A percentile compares a stretch with the other conserved stretches of the same genome.
Conservation (phyloP, 805 yeast genomes). For the Cyberlindnera galapagoensis region DNA sequence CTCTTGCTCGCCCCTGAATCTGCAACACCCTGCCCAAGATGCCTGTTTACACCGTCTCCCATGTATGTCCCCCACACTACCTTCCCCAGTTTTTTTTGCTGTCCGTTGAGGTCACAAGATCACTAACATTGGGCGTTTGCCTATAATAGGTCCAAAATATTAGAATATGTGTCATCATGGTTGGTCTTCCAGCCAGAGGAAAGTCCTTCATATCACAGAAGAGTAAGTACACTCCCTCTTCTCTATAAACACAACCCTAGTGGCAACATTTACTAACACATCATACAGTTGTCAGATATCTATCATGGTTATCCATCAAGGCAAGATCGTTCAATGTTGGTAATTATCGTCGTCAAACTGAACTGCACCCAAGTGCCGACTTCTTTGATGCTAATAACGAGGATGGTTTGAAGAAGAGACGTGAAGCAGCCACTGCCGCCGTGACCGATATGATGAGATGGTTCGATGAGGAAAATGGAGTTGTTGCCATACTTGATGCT, state of each 20-base stretch:
- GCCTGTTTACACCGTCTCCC: slow-evolving; percentile 34
- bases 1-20: too few relatives aligned
- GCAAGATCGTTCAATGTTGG: slow-evolving; percentile 91
- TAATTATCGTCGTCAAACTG: slow-evolving; percentile 62
- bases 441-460: slow-evolving; percentile 77
- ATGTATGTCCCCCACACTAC: too few relatives aligned
- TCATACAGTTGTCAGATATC: slow-evolving; percentile 62
- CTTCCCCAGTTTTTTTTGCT: too few relatives aligned
- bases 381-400: slow-evolving; percentile 67
- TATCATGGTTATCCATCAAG: slow-evolving; percentile 85
- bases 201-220: slow-evolving; percentile 93
- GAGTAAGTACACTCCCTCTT: slow-evolving; percentile 31
- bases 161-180: slow-evolving; percentile 82
- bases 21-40: slow-evolving; percentile 16
- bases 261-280: background rate
- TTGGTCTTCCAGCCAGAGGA: slow-evolving; percentile 87
- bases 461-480: slow-evolving; percentile 75
- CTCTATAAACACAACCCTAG: background rate
- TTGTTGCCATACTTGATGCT: slow-evolving; percentile 91
- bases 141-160: slow-evolving; percentile 65
- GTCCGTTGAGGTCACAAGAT: slow-evolving; percentile 1
- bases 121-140: too few relatives aligned
- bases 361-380: slow-evolving; percentile 63
- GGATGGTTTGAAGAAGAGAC: slow-evolving; percentile 57
- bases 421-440: slow-evolving; percentile 66